phyloP scores from a whole-genome alignment of 2,329 filamentous ascomycete species.

The Cryphonectria carpinicola region DNA sequence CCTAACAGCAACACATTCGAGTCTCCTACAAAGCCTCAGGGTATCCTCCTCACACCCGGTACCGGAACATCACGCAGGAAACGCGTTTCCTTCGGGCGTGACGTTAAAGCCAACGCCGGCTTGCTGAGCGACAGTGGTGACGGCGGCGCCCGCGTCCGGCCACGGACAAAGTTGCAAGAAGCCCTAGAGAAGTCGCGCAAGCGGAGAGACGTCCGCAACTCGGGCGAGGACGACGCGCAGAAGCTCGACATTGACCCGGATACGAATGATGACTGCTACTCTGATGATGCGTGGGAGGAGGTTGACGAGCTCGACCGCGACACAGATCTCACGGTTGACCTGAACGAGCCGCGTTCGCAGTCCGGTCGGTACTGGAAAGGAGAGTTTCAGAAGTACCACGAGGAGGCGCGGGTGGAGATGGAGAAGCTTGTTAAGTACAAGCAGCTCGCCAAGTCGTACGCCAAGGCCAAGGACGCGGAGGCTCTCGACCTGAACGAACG shows the following conservation, averaged over 20 bases:
- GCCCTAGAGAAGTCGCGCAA: constrained; percentile 50
- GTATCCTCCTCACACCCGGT: constrained; percentile 67
- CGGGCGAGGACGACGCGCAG: constrained; percentile 49
- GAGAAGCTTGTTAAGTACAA: constrained; percentile 80
- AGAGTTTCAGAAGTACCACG: constrained; percentile 74
- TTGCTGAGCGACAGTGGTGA: constrained; percentile 36
- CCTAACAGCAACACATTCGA: constrained; percentile 32
- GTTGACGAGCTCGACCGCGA: constrained; percentile 52
- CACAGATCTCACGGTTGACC: constrained; percentile 68
- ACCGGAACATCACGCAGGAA: constrained; percentile 64
- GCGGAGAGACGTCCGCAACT: constrained; percentile 30
- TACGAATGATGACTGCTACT: constrained; percentile 12
- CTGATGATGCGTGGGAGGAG: constrained; percentile 58
- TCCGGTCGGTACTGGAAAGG: constrained; percentile 82
- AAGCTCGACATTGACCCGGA: constrained; percentile 53
- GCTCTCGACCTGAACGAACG: constrained; percentile 67
- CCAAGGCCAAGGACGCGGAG: constrained; percentile 76
- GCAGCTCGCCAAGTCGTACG: constrained; percentile 77
- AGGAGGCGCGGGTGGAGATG: constrained; percentile 73
- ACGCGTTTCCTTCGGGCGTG: constrained; percentile 66
- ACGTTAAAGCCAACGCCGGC: constrained; percentile 48
- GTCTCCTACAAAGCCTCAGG: constrained; percentile 56
- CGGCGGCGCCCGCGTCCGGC: constrained; percentile 33
- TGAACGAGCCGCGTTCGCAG: constrained; percentile 74
- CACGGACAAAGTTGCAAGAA: constrained; percentile 50